Base-by-base conservation (phyloP, 306 rosid species). In the Acacia confusa region DNA sequence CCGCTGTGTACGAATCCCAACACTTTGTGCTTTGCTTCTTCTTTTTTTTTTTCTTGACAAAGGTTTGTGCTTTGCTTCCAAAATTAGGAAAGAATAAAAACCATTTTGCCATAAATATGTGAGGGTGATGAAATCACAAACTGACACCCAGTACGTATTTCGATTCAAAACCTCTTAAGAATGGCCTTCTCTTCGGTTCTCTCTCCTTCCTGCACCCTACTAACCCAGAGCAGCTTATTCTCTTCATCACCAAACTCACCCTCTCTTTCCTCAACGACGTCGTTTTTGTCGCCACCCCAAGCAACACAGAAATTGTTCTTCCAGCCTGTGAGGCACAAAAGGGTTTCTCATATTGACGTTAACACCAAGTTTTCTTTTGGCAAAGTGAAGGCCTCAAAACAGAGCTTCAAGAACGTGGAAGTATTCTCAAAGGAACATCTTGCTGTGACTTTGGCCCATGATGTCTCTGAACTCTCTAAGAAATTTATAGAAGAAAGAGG, bases 381-480 rank as follows among this genome's bases (percentile, higher is more conserved):
- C 12, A 32, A 32, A 80, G 75, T 80, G 78, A 58, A 41, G 34
- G 77, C 89, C 4, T 60, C 84, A 7, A 38, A 52, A 70, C 41
- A 77, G 84, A 76, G 74, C 20, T 32, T 24, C 66, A 81, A 83
- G 84, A 89, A 88, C 44, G 86, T 76, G n/a, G 86, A 84, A 85
- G 90, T 88, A 25, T 88, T 89, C 4, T 30, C 88, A 7, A 87
- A 86, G 84, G 96, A 91, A 30, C 84, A 86, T 15, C 76, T 89
- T 74, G 92, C 89, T 11, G 85, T 67, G 76, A 36, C 89, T 41
- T 60, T 91, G 71, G 96, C 92, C 14, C 81, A 85, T 78, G 89
- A 91, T 84, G 79, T 86, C 2, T 89, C 93, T 22, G 84, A 82
- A 43, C 86, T 89, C 27, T 89, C 92, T 11, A 84, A 86, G 14